A percentile compares a stretch with the other conserved stretches of the same genome.
phyloP scores from a whole-genome alignment of 2,329 filamentous ascomycete species.

The Madurella mycetomatis region DNA sequence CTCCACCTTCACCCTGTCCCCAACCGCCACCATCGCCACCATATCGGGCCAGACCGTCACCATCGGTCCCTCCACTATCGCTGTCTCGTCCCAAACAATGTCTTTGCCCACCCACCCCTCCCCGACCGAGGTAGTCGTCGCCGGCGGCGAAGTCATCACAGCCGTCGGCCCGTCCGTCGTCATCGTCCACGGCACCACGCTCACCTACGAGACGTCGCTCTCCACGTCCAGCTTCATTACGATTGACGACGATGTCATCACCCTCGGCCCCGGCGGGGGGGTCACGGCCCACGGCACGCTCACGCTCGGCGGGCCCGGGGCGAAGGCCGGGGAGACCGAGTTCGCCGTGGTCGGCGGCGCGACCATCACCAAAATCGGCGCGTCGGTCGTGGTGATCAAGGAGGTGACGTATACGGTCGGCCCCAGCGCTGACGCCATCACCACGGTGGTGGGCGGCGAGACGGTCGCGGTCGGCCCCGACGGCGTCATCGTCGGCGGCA shows the following conservation, averaged over 20 bases:
- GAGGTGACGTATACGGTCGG: constrained; percentile 50
- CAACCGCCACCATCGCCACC: constrained; percentile 36
- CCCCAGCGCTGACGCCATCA: constrained; percentile 32
- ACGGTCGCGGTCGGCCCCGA: constrained; percentile 47
- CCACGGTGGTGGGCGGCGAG: constrained; percentile 45
- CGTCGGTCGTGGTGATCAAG: constrained; percentile 46
- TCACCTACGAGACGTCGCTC: constrained; percentile 41
- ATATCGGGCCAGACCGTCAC: constrained; percentile 42
- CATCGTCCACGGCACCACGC: constrained; percentile 36
- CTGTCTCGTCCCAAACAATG: constrained; percentile 33
- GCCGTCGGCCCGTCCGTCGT: constrained; percentile 43
- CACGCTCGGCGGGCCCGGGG: constrained; percentile 41
- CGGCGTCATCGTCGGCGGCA: constrained; percentile 43
- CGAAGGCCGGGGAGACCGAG: constrained; percentile 34
- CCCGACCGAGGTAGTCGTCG: constrained; percentile 42
- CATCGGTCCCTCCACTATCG: constrained; percentile 40
- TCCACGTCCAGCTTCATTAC: constrained; percentile 38
- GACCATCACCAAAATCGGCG: constrained; percentile 47
- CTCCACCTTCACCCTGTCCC: constrained; percentile 40
- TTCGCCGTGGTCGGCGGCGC: constrained; percentile 49
- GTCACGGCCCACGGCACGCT: constrained; percentile 36
- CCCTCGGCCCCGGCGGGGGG: constrained; percentile 30
- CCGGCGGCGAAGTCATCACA: constrained; percentile 42
- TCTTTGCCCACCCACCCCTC: constrained; percentile 32
- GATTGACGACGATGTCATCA: constrained; percentile 42